Percentiles rank a stretch among this genome's conserved stretches.
Evolutionary conservation across 352 stramenopile species (phyloP).

Genomic region (Halophytophthora polymorphica): DNA sequence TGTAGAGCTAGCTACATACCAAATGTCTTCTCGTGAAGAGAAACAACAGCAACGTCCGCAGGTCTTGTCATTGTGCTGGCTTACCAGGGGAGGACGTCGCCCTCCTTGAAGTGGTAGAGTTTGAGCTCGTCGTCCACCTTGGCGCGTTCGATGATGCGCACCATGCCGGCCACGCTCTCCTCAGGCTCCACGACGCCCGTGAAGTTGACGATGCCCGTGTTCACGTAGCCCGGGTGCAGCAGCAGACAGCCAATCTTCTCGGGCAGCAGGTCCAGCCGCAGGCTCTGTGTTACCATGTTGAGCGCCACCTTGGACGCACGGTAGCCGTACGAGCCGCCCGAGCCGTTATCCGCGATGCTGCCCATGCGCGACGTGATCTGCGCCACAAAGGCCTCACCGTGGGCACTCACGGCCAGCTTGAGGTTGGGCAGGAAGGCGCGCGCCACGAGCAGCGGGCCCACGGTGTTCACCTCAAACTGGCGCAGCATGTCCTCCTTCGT

Average conservation of each 20-base stretch:
- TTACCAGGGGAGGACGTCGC: slow-evolving; percentile 60
- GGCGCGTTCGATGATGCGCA: slow-evolving; percentile 49
- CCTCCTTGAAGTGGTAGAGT: slow-evolving; percentile 53
- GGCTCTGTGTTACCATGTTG: slow-evolving; percentile 70
- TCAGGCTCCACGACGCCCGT: slow-evolving; percentile 34
- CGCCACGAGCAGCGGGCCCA: slow-evolving; percentile 65
- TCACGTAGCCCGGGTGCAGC: slow-evolving; percentile 61
- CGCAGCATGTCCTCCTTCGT: slow-evolving; percentile 56
- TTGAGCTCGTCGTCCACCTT: slow-evolving; percentile 50
- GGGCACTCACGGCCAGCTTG: slow-evolving; percentile 28
- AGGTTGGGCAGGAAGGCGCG: slow-evolving; percentile 60
- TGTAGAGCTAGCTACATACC: too few relatives aligned
- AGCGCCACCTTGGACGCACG: slow-evolving; percentile 76
- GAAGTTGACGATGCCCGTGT: slow-evolving; percentile 55
- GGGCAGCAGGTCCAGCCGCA: slow-evolving; percentile 43
- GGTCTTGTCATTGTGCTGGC: background rate
- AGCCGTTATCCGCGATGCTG: slow-evolving; percentile 55
- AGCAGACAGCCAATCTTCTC: slow-evolving; percentile 60
- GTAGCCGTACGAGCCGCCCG: slow-evolving; percentile 70
- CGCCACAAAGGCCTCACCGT: slow-evolving; percentile 41
- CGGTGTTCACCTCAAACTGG: slow-evolving; percentile 72
- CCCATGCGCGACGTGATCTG: slow-evolving; percentile 62
- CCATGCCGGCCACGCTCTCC: slow-evolving; percentile 47
- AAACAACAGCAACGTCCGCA: background rate
- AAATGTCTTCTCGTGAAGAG: too few relatives aligned